Evolutionary conservation across 2,329 filamentous ascomycete genomes (phyloP), one percentile per base, ranked within the genome.

Genomic region (Davidsoniella neocaledoniae): DNA sequence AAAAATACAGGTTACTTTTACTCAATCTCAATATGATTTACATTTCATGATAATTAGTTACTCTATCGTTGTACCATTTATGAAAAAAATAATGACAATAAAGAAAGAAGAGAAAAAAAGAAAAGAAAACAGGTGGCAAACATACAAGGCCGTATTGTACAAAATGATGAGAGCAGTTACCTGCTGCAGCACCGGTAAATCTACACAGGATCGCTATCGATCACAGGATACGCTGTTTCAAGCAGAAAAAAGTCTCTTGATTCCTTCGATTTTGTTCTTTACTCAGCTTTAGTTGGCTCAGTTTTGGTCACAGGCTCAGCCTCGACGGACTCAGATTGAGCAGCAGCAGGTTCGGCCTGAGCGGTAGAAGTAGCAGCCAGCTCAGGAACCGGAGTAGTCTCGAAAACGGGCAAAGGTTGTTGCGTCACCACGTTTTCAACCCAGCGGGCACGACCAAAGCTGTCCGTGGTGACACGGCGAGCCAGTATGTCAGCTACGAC

Each of bases 401-500:
- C 29, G 12, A 33, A 5, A 12, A 33, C 29, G 12, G 29, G 29
- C 29, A 33, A 12, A 33, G 9, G 9, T 12, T 33, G 29, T 33
- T 33, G 29, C 42, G 9, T 2, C 26, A 12, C 16, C 25, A 21
- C 42, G 14, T n/a, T 9, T 14, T 41, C 53, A 10, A 61, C 29
- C 69, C 70, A 71, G 48, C 57, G 56, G 3, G 62, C 66, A 54
- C 65, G 64, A 50, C 69, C 74, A 36, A 70, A 57, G 9, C 60
- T 60, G 33, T 68, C 64, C n/a, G 61, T 60, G 26, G 56, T 63
- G 8, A 78, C 81, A 62, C 78, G 83, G 59, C 83, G 72, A 23
- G 62, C 59, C 55, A 87, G 57, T 25, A 88, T 78, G 61, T 88
- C 84, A 46, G 69, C 59, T 3, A 86, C 78, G 52, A 88, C 76